Percentiles rank a stretch among this genome's conserved stretches.
Conservation (phyloP, 768 basidiomycete genomes). For the Naganishia antarctica region DNA sequence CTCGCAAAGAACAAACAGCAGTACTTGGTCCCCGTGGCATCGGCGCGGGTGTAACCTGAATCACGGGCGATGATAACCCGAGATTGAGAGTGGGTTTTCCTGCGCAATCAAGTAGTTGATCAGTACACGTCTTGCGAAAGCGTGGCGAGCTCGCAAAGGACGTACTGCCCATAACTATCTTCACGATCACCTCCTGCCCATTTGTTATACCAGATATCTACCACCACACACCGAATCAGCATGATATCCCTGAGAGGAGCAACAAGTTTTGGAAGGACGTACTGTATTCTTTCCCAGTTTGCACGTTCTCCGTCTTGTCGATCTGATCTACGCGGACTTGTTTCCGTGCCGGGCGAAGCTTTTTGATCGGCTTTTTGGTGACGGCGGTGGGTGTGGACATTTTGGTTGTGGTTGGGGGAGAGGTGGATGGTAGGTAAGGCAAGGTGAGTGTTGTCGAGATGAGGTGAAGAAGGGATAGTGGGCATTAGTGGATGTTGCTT, state of each 20-base stretch:
- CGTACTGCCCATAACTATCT: conserved; percentile 90
- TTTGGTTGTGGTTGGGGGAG: no score
- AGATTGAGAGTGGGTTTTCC: conserved; percentile 90
- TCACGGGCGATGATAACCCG: conserved; percentile 83
- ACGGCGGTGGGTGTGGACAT: no score
- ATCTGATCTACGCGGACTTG: conserved; percentile 88
- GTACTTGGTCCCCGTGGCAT: conserved; percentile 87
- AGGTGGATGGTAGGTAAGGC: no score
- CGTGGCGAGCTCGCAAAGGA: no score
- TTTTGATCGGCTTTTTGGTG: conserved; percentile 42
- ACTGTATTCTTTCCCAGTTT: conserved; percentile 97
- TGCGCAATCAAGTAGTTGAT: no score
- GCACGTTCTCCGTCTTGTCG: conserved; percentile 77
- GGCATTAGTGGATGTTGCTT: no score
- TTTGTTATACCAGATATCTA: conserved; percentile 95
- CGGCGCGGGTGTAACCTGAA: conserved; percentile 87
- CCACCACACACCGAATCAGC: background rate
- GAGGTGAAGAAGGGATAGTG: no score
- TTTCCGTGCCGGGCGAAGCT: conserved; percentile 84
- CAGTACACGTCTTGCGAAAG: no score
- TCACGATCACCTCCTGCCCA: conserved; percentile 99
- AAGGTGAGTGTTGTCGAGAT: no score
- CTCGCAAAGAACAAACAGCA: conserved; percentile 91
- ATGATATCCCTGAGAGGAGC: conserved; percentile 46
- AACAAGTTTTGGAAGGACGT: conserved; percentile 53